Evolutionary conservation across 768 basidiomycete genomes (phyloP).

Genomic region (Rhodosporidiobolus sp.): DNA sequence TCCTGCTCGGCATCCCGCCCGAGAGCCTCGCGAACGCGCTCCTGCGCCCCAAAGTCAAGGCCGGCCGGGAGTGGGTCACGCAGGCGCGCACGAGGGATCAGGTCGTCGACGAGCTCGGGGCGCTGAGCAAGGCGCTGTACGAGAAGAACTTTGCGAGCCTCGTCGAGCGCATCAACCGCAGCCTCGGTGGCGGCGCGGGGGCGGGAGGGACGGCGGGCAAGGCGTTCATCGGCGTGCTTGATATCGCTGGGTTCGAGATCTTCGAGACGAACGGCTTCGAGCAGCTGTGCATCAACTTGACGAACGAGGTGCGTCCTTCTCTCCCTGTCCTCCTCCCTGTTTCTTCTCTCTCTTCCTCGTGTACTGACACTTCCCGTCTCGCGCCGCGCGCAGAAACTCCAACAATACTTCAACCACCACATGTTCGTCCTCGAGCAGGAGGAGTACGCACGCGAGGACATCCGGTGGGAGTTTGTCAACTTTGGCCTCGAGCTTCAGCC

Average conservation of each 20-base stretch:
- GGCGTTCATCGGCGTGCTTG: slow-evolving; percentile 94
- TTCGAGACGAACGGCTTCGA: slow-evolving; percentile 66
- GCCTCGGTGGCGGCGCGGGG: slow-evolving; percentile 59
- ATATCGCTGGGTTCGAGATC: slow-evolving; percentile 99
- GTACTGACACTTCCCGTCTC: accelerated
- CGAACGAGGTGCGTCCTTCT: slow-evolving; percentile 63
- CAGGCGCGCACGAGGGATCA: slow-evolving; percentile 88
- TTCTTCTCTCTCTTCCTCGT: background rate
- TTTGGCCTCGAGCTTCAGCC: slow-evolving; percentile 97
- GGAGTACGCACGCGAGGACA: slow-evolving; percentile 91
- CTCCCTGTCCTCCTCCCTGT: too few species aligned
- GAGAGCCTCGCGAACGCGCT: slow-evolving; percentile 75
- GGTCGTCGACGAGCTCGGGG: slow-evolving; percentile 83
- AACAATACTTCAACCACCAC: slow-evolving; percentile 98
- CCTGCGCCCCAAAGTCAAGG: slow-evolving; percentile 81
- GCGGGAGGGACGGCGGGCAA: slow-evolving; percentile 54
- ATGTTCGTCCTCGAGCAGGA: slow-evolving; percentile 99
- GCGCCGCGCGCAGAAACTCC: slow-evolving; percentile 59
- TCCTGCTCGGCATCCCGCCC: slow-evolving; percentile 81
- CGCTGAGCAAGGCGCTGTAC: slow-evolving; percentile 91
- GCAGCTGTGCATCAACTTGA: slow-evolving; percentile 96
- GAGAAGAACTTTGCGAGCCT: slow-evolving; percentile 93
- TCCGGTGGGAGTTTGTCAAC: slow-evolving; percentile 97
- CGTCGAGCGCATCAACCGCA: slow-evolving; percentile 91
- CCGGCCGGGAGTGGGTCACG: slow-evolving; percentile 94